Evolutionary conservation across 257 asterid genomes (phyloP).

Genomic region (Verbascum thapsus): DNA sequence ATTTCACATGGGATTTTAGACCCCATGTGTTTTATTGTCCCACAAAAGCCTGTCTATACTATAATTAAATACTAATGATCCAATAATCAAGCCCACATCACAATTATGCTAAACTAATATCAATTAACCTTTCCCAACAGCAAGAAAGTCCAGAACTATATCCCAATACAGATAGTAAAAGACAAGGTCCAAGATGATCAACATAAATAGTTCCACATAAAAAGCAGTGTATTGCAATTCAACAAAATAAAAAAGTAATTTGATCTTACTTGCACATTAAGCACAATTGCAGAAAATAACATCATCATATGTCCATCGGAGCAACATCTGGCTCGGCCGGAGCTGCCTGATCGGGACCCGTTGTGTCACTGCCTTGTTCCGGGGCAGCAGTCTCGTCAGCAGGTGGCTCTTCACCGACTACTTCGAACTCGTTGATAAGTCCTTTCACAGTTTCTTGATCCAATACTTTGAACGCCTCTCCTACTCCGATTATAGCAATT

Average conservation of each 20-base stretch:
- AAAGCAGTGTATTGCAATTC: slow-evolving; percentile 23
- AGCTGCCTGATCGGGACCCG: slow-evolving; percentile 12
- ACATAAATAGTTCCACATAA: slow-evolving; percentile 23
- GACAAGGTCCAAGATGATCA: not conserved
- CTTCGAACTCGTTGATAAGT: slow-evolving; percentile 75
- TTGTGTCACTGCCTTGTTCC: slow-evolving; percentile 42
- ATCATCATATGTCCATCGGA: slow-evolving; percentile 80
- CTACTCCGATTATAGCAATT: slow-evolving; percentile 72
- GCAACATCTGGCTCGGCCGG: slow-evolving; percentile 51
- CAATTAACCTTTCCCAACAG: not conserved
- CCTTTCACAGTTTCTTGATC: slow-evolving; percentile 74
- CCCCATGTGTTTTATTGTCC: too few relatives aligned
- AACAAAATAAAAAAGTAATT: slow-evolving; percentile 20
- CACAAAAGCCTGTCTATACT: too few relatives aligned
- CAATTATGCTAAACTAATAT: too few relatives aligned
- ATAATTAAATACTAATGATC: too few relatives aligned
- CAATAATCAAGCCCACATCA: too few relatives aligned
- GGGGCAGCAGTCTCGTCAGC: slow-evolving; percentile 51
- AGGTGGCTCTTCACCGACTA: slow-evolving; percentile 73
- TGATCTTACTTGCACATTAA: not conserved
- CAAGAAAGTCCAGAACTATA: slow-evolving; percentile 12
- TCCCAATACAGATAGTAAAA: slow-evolving; percentile 28
- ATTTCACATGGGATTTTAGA: too few relatives aligned
- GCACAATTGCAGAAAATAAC: not conserved
- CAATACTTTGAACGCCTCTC: slow-evolving; percentile 75